A percentile compares a stretch with the other conserved stretches of the same genome.
Conservation (phyloP, 108 stramenopile genomes). For the Skeletonema menzelii region DNA sequence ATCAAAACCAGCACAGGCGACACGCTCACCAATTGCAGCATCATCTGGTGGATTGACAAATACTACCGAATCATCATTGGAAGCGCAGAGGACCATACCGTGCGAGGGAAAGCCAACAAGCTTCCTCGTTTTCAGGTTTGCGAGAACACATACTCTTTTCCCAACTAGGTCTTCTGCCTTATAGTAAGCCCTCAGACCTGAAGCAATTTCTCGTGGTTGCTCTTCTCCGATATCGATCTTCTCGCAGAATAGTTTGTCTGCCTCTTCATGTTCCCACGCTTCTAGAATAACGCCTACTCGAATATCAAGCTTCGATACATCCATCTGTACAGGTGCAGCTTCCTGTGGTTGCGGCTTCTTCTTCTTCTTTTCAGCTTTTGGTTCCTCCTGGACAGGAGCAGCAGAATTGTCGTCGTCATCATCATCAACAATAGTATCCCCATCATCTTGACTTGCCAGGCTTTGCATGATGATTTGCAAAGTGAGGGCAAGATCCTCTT, state of each 20-base stretch:
- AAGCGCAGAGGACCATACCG: constrained; percentile 95
- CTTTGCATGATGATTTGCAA: constrained; percentile 57
- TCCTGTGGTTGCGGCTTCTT: constrained; percentile 8
- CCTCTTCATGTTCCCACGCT: constrained; percentile 89
- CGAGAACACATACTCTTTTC: constrained; percentile 80
- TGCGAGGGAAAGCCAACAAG: constrained; percentile 81
- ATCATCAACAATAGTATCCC: neutral
- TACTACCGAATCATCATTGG: constrained; percentile 74
- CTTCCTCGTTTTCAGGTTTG: constrained; percentile 78
- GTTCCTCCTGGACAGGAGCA: neutral
- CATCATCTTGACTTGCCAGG: neutral
- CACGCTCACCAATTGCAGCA: constrained; percentile 78
- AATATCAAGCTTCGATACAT: constrained; percentile 77
- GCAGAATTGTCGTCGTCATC: neutral
- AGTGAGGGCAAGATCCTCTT: constrained; percentile 56
- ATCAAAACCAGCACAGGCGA: constrained; percentile 73
- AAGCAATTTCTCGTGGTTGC: constrained; percentile 79
- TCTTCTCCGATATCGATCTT: constrained; percentile 94
- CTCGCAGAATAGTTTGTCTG: constrained; percentile 94
- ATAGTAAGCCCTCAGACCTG: constrained; percentile 83
- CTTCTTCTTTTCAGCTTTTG: constrained; percentile 18
- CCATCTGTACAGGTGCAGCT: constrained; percentile 26
- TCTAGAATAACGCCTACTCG: constrained; percentile 77
- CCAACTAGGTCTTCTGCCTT: constrained; percentile 74
- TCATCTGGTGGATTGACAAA: constrained; percentile 83